Base-by-base conservation (phyloP, 306 rosid genomes). In the Citrullus amarus region DNA sequence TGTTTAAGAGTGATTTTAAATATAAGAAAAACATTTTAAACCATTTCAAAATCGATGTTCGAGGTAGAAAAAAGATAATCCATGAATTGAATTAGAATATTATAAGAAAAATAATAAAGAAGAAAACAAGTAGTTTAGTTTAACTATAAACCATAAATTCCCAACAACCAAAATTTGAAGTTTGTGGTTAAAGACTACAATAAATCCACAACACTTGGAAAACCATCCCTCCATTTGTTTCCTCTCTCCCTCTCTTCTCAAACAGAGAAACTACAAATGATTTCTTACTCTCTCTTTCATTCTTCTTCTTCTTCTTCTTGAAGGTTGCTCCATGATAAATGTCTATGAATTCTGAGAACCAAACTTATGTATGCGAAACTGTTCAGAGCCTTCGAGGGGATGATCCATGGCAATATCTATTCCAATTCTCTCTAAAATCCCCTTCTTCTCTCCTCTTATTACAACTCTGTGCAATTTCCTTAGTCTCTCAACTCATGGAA, bases 371-470 rank as follows among this genome's bases (percentile, higher is more conserved):
- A 18, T 92, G 97, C 78, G 88, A 87, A 51, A 6, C 68, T 81
- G 79, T 83, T 10, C 82, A 62, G 30, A 4, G 18, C 67, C 14
- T 7, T 50, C 9, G 10, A 6, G 5, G 4, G 0, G 6, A 44
- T 3, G 46, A 20, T 30, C 25, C 34, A 16, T 30, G 78, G 66
- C 20, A 0, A 4, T 34, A n/a, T 51, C 86, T 28, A n/a, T 18
- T 41, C 18, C 79, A 86, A 14, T 63, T 77, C 80, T 87, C 90
- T n/a, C 41, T 87, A 1, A 5, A 32, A 4, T 83, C 93, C 74
- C 68, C 88, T 5, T 60, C 93, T 10, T 25, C 84, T 60, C 91
- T 92, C 76, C 73, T 92, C 53, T 74, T 92, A 54, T 0, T 88
- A 81, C 97, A 92, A 76, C 61, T 85, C 15, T 86, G 90, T 73